Percentiles rank a stretch among this genome's conserved stretches.
These are phyloP conservation scores for Conticribra guillardii DNA, from an alignment of 108 stramenopile genomes.

Conservation along the genomic window DNA sequence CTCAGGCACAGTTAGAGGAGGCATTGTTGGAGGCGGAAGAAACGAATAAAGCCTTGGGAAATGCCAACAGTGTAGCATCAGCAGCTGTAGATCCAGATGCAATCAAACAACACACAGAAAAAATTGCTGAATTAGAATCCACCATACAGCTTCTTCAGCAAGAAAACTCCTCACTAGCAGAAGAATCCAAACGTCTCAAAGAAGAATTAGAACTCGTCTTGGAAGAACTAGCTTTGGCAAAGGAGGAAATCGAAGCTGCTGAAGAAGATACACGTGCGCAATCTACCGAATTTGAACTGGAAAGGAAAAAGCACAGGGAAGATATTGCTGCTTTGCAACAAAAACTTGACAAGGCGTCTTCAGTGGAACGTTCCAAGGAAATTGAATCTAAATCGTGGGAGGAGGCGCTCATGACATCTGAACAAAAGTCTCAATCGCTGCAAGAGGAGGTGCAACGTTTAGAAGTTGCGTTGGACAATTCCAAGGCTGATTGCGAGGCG, in stretches of 20 bases:
- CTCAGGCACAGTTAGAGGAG: constrained; percentile 68
- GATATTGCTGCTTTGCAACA: constrained; percentile 63
- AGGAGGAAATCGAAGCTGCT: constrained; percentile 70
- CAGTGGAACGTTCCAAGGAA: constrained; percentile 51
- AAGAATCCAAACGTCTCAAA: constrained; percentile 63
- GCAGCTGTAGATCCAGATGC: constrained; percentile 6
- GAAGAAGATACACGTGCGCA: constrained; percentile 69
- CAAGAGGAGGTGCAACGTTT: constrained; percentile 66
- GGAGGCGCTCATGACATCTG: constrained; percentile 36
- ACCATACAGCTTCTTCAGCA: constrained; percentile 27
- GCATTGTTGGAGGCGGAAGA: constrained; percentile 47
- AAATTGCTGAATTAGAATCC: constrained; percentile 55
- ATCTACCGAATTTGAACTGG: constrained; percentile 43
- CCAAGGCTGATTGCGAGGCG: constrained; percentile 68
- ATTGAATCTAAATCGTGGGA: constrained; percentile 64
- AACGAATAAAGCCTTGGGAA: constrained; percentile 15
- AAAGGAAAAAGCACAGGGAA: constrained; percentile 63
- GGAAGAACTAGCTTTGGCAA: constrained; percentile 52
- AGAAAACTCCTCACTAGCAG: constrained; percentile 61
- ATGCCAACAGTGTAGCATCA: constrained; percentile 22
- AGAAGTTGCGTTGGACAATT: constrained; percentile 71
- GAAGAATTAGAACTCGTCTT: constrained; percentile 59
- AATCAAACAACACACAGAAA: constrained; percentile 34
- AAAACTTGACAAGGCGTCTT: constrained; percentile 51
- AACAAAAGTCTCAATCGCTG: constrained; percentile 32